Percentiles rank a stretch among this genome's conserved stretches.
phyloP scores from a whole-genome alignment of 306 rosid genomes.

The Quercus berberidifolia region DNA sequence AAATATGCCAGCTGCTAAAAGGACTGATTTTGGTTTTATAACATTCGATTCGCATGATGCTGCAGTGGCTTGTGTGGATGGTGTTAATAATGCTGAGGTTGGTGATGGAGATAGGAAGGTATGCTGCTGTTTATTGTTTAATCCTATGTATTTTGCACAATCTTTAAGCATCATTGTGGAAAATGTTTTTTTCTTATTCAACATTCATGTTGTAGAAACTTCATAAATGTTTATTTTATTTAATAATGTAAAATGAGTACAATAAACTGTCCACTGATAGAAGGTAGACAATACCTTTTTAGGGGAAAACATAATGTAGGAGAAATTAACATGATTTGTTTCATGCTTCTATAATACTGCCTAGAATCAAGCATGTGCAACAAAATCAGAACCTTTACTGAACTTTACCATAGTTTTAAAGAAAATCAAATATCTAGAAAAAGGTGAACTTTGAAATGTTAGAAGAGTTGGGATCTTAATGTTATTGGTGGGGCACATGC shows the following conservation, averaged over 20 bases:
- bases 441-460: background rate
- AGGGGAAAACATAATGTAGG: background rate
- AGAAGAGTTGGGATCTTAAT: background rate
- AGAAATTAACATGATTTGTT: background rate
- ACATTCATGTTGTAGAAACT: background rate
- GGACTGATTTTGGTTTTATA: slow-evolving; percentile 4
- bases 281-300: background rate
- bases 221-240: background rate
- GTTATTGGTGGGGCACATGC: background rate
- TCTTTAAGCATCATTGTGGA: background rate
- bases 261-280: background rate
- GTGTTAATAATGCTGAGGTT: background rate
- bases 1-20: slow-evolving; percentile 8
- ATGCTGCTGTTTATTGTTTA: background rate
- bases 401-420: background rate
- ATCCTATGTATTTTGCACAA: background rate
- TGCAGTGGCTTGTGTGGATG: background rate
- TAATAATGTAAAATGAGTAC: background rate
- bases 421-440: background rate
- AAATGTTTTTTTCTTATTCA: background rate
- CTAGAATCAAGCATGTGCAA: background rate
- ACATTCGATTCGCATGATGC: background rate
- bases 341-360: background rate
- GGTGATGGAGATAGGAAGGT: slow-evolving; percentile 7
- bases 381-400: background rate